Conservation (phyloP, 2,329 filamentous ascomycete genomes). For the Xylaria sp. region DNA sequence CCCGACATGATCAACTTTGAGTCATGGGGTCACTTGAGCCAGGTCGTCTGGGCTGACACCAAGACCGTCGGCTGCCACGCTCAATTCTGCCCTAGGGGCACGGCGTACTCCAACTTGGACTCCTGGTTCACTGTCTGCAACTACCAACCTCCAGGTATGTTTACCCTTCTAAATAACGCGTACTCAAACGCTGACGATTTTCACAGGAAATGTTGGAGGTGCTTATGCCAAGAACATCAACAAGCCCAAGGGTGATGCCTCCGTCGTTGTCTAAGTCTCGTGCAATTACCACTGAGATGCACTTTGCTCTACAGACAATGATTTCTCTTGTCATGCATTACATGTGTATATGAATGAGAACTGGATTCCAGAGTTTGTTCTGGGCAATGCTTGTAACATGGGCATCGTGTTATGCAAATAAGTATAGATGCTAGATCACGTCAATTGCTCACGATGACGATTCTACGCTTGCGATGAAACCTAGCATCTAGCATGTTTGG, state of each 20-base stretch:
- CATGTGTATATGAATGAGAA: conserved; percentile 29
- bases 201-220: conserved; percentile 59
- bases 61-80: conserved; percentile 68
- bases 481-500: conserved; percentile 24
- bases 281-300: conserved; percentile 1
- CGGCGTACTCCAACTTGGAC: conserved; percentile 53
- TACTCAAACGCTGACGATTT: neutral
- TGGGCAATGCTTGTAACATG: conserved; percentile 14
- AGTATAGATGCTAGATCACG: conserved; percentile 17
- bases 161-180: neutral
- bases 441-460: conserved; percentile 30
- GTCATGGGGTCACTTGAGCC: conserved; percentile 75
- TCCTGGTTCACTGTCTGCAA: conserved; percentile 88
- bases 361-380: conserved; percentile 9
- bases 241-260: conserved; percentile 45
- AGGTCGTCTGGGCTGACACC: conserved; percentile 73
- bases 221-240: conserved; percentile 57
- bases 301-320: conserved; percentile 18
- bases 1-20: conserved; percentile 69
- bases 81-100: conserved; percentile 58
- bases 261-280: conserved; percentile 34
- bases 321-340: conserved; percentile 25
- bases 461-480: conserved; percentile 25
- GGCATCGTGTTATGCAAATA: conserved; percentile 18
- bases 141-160: conserved; percentile 76